Conservation (phyloP, 352 stramenopile genomes). For the Nothophytophthora sp. region DNA sequence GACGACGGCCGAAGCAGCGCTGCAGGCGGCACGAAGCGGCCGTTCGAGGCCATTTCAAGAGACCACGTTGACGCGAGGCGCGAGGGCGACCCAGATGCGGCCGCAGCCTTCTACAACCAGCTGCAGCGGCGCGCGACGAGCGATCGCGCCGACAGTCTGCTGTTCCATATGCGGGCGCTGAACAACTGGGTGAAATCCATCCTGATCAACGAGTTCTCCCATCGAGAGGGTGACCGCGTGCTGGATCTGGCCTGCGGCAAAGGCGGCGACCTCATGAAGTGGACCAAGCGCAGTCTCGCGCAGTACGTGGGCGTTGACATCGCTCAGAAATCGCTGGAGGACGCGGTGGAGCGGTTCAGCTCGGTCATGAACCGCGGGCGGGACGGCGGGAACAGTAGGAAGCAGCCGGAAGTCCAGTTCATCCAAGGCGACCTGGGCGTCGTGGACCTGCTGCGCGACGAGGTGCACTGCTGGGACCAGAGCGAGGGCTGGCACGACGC, state of each 20-base stretch:
- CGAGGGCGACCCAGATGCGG: constrained; percentile 58
- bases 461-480: constrained; percentile 72
- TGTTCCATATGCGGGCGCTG: constrained; percentile 98
- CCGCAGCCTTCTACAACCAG: constrained; percentile 86
- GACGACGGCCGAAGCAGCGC: too few relatives aligned
- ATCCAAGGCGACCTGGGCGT: constrained; percentile 77
- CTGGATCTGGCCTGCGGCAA: constrained; percentile 99
- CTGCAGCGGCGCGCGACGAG: constrained; percentile 71
- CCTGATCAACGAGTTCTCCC: constrained; percentile 91
- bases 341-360: constrained; percentile 89
- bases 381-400: constrained; percentile 15
- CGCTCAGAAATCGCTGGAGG: constrained; percentile 94
- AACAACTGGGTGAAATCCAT: constrained; percentile 99
- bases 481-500: constrained; percentile 60
- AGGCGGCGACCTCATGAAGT: constrained; percentile 98
- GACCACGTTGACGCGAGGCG: constrained; percentile 23
- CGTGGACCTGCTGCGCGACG: constrained; percentile 66
- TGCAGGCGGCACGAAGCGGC: constrained; percentile 47
- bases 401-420: constrained; percentile 78
- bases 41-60: constrained; percentile 57
- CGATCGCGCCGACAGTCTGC: constrained; percentile 85
- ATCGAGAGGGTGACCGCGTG: constrained; percentile 82
- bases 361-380: constrained; percentile 54
- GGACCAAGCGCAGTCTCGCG: constrained; percentile 88
- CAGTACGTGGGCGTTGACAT: constrained; percentile 99